Evolutionary conservation across 495 filamentous ascomycete species (phyloP), one percentile per base, ranked within the genome.

Genomic region (Aspergillus mulundensis): DNA sequence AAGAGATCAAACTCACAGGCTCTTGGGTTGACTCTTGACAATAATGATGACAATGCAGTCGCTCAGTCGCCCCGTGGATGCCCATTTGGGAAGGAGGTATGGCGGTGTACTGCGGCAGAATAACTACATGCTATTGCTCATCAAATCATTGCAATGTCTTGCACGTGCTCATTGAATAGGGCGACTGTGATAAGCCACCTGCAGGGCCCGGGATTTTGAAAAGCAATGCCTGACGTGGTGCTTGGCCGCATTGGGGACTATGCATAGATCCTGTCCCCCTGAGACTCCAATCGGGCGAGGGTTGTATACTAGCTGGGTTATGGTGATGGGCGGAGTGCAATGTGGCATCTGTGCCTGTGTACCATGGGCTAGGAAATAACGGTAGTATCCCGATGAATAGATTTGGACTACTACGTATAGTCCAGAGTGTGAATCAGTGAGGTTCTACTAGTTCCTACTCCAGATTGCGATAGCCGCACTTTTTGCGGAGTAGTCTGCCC

Each of bases 401-500:
- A 18, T 16, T 15, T 40, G 38, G 14, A 44, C 7, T n/a, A n/a
- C n/a, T n/a, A n/a, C n/a, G n/a, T n/a, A n/a, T n/a, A n/a, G n/a
- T n/a, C n/a, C n/a, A n/a, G n/a, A n/a, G n/a, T 23, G 24, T 44
- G 18, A 19, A n/a, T 2, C 11, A 42, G 20, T 19, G 2, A 36
- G 12, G 32, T 36, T 2, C 32, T 11, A 36, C 32, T 44, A 30
- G 23, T 5, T 32, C 16, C 18, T 10, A 45, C n/a, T 40, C 38
- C 4, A 40, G 38, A 18, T 40, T 18, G 14, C 14, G 34, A 10
- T 16, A 7, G 21, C 15, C 39, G n/a, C 6, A 42, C 16, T 20
- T 7, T 7, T 10, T 44, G 42, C 25, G 34, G 34, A 14, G 25
- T 45, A 15, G 20, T 58, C 1, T 50, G 48, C 65, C 61, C 53